Evolutionary conservation across 2,329 filamentous ascomycete genomes (phyloP), one percentile per base, ranked within the genome.

Genomic region (Diaporthe velutina): DNA sequence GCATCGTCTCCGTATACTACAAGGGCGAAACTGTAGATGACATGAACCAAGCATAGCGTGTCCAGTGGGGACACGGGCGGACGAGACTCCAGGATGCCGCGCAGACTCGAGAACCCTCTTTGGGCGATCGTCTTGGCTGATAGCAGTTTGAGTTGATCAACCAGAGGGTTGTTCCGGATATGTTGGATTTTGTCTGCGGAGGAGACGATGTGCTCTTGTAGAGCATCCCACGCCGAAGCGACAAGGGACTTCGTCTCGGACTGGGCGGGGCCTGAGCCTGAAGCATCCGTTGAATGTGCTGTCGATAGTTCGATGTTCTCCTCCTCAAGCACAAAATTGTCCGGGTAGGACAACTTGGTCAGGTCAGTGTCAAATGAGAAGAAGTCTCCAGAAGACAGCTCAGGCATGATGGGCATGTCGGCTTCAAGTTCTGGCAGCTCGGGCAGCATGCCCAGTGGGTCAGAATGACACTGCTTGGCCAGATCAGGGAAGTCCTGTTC

Each of bases 1-100:
- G 85, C 80, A 40, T 85, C 83, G 68, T 85, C 82, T 77, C 85
- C 85, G 71, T 88, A 83, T 0, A 64, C 78, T 19, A 88, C 82
- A 13, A 89, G 77, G 5, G 86, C 88, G 50, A 90, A 83, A 17
- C 88, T 86, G 76, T 89, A 90, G 33, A 87, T 82, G 28, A 90
- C 76, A 73, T 90, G 88, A 42, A 89, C 79, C 75, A 90, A 87
- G 78, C 88, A 90, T 2, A 90, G 78, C 3, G 85, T 83, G 38
- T 88, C 83, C 38, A 87, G 77, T 5, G 88, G 82, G 1, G 85
- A 84, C 4, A 80, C 78, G 0, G 82, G 80, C 9, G 81, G 79
- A n/a, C 78, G 78, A 3, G 85, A 86, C 30, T 83, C 80, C 0
- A 89, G 76, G 6, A 88, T 80, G 15, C 79, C 79, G 10, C 80